phyloP scores from a whole-genome alignment of 192 early-diverging fungal species.

The Gryganskiella cystojenkinii region DNA sequence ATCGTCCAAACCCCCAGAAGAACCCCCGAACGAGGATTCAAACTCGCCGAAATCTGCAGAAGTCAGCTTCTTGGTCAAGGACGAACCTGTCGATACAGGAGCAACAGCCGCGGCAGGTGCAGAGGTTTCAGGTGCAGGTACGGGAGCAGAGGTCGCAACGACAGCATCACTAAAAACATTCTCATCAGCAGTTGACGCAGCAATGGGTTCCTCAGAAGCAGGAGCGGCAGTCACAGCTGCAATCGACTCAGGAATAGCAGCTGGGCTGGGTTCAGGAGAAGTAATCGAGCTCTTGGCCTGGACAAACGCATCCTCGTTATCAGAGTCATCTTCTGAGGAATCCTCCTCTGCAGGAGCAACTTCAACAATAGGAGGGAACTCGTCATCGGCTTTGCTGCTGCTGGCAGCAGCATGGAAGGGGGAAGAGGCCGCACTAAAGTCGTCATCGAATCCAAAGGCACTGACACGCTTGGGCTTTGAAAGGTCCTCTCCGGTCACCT shows the following conservation, averaged over 20 bases:
- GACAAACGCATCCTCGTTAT: slow-evolving; percentile 33
- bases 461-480: slow-evolving; percentile 42
- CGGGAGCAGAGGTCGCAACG: background rate
- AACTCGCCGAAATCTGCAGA: slow-evolving; percentile 41
- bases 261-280: slow-evolving; percentile 1
- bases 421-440: slow-evolving; percentile 19
- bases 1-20: slow-evolving; percentile 16
- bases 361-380: slow-evolving; percentile 52
- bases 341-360: slow-evolving; percentile 28
- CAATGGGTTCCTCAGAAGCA: background rate
- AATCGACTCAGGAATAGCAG: background rate
- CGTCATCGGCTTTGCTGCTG: slow-evolving; percentile 26
- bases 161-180: background rate
- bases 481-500: background rate
- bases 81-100: slow-evolving; percentile 17
- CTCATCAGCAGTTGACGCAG: background rate
- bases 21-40: slow-evolving; percentile 34
- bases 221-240: background rate
- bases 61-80: slow-evolving; percentile 38
- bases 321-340: slow-evolving; percentile 23
- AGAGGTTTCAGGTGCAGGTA: no score
- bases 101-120: background rate
- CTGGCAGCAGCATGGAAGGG: slow-evolving; percentile 10
- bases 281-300: slow-evolving; percentile 37
- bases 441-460: slow-evolving; percentile 50